Evolutionary conservation across 164 flowering plant species (phyloP).

Genomic region (Chloranthus sessilifolius): DNA sequence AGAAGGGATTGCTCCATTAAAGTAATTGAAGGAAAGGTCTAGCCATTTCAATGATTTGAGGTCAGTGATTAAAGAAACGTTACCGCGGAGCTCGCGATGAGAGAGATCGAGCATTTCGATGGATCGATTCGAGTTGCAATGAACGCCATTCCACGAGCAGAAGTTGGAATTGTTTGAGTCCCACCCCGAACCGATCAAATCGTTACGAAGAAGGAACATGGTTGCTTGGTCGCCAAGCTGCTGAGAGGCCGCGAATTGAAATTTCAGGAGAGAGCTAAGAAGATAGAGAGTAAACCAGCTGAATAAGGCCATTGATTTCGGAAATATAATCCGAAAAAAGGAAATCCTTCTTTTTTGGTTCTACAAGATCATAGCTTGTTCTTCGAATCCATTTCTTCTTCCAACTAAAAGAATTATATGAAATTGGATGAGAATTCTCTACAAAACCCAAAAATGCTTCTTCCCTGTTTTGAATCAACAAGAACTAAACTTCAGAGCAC

Average conservation of each 20-base stretch:
- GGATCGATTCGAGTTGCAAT: constrained; percentile 47
- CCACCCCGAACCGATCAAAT: constrained; percentile 64
- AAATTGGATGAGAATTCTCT: too few relatives aligned
- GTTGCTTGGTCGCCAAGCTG: constrained; percentile 43
- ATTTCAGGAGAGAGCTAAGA: constrained; percentile 29
- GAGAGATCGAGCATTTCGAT: constrained; percentile 80
- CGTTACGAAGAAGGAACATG: constrained; percentile 55
- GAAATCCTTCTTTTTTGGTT: too few relatives aligned
- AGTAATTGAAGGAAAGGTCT: constrained; percentile 71
- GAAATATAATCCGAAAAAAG: too few relatives aligned
- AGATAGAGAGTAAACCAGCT: constrained; percentile 24
- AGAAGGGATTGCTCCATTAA: constrained; percentile 65
- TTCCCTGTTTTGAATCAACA: too few relatives aligned
- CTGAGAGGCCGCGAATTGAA: constrained; percentile 39
- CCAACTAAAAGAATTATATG: too few relatives aligned
- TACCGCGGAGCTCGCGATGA: constrained; percentile 60
- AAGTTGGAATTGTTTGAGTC: constrained; percentile 40
- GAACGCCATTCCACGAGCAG: constrained; percentile 73
- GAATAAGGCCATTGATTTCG: constrained; percentile 22
- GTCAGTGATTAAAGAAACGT: constrained; percentile 57
- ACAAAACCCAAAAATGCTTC: too few relatives aligned
- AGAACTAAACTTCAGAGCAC: constrained; percentile 7
- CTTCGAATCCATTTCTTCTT: too few relatives aligned
- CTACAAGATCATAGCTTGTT: too few relatives aligned
- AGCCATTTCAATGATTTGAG: constrained; percentile 67